Evolutionary conservation across 768 basidiomycete genomes (phyloP).

Genomic region (Tricholoma bakamatsutake): DNA sequence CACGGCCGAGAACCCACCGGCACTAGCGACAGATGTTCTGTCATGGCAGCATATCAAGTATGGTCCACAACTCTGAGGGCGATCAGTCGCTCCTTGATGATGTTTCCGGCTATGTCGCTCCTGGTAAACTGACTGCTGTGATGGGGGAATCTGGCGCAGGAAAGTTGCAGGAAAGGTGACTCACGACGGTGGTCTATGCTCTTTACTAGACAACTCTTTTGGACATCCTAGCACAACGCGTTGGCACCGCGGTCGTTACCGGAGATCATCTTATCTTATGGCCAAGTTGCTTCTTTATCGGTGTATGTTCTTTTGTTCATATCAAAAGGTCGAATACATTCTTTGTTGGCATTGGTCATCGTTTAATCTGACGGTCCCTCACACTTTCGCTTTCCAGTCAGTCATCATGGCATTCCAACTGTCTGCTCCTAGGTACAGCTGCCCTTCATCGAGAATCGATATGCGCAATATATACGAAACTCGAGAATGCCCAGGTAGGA

Average conservation of each 20-base stretch:
- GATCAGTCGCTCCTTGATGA: slow-evolving; percentile 54
- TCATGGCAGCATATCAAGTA: slow-evolving; percentile 2
- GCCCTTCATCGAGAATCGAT: too few species aligned
- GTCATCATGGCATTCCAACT: too few species aligned
- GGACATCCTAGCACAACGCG: slow-evolving; percentile 37
- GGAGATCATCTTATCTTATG: slow-evolving; percentile 33
- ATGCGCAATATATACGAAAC: too few species aligned
- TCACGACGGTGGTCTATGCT: neutral
- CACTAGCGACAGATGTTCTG: neutral
- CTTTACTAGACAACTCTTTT: slow-evolving; percentile 33
- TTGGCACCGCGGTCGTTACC: slow-evolving; percentile 26
- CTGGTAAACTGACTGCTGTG: slow-evolving; percentile 62
- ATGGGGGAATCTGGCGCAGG: slow-evolving; percentile 45
- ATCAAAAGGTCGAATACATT: too few species aligned
- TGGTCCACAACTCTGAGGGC: slow-evolving; percentile 18
- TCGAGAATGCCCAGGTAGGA: too few species aligned
- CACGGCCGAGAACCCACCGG: slow-evolving; percentile 26
- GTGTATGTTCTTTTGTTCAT: too few species aligned
- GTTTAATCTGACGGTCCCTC: too few species aligned
- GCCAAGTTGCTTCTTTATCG: too few species aligned
- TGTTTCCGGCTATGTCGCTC: slow-evolving; percentile 73
- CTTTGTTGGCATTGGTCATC: too few species aligned
- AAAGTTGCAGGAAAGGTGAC: slow-evolving; percentile 23
- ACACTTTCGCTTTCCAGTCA: too few species aligned
- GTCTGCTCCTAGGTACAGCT: too few species aligned